phyloP scores from a whole-genome alignment of 2,329 filamentous ascomycete genomes.

The Graphilbum ipis-grandicollis region DNA sequence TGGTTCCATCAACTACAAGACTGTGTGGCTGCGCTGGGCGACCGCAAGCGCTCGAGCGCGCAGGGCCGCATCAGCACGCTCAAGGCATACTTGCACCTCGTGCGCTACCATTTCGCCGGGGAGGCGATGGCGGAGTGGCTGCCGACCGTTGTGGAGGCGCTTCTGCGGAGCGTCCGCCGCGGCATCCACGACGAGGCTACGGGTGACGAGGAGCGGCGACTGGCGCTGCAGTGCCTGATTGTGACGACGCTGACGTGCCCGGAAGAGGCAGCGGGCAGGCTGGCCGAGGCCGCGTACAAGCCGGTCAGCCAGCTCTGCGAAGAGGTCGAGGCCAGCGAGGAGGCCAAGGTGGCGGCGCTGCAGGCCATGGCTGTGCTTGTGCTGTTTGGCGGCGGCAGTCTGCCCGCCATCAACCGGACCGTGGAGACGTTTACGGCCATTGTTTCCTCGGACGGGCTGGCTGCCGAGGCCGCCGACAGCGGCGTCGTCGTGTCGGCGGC shows the following conservation, averaged over 20 bases:
- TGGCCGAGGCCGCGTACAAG: constrained; percentile 44
- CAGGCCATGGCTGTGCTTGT: constrained; percentile 54
- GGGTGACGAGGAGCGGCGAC: constrained; percentile 48
- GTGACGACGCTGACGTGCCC: constrained; percentile 52
- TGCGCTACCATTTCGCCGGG: constrained; percentile 51
- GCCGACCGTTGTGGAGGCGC: constrained; percentile 42
- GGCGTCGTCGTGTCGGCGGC: constrained; percentile 55
- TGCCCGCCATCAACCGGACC: constrained; percentile 49
- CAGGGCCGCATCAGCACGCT: constrained; percentile 52
- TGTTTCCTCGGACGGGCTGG: constrained; percentile 60
- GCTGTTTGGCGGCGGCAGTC: constrained; percentile 57
- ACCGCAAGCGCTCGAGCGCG: constrained; percentile 60
- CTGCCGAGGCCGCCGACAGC: constrained; percentile 54
- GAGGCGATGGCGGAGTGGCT: constrained; percentile 42
- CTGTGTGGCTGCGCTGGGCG: constrained; percentile 52
- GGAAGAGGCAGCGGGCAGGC: constrained; percentile 28
- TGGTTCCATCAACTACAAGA: constrained; percentile 43
- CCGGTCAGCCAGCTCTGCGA: constrained; percentile 45
- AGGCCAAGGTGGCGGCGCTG: constrained; percentile 54
- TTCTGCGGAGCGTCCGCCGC: constrained; percentile 53
- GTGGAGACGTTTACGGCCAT: constrained; percentile 66
- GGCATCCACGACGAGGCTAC: constrained; percentile 49
- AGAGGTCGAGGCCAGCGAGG: constrained; percentile 46
- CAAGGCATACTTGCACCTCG: constrained; percentile 40
- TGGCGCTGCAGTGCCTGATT: constrained; percentile 55